Conservation (phyloP, 306 rosid species). For the Lithocarpus polystachyus region DNA sequence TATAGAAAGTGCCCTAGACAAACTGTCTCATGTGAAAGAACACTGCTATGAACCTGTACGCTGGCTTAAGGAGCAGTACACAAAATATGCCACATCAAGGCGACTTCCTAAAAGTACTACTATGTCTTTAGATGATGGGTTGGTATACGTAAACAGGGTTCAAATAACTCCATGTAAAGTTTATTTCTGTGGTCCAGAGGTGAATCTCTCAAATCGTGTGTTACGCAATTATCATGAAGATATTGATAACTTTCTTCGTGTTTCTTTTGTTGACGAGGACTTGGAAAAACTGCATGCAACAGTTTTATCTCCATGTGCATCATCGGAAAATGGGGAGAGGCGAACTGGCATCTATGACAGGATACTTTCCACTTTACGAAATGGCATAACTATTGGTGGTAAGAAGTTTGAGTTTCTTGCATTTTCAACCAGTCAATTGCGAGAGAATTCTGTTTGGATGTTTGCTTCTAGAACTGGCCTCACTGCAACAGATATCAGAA, state of each 20-base stretch:
- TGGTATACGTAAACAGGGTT: constrained; percentile 37
- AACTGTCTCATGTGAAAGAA: constrained; percentile 29
- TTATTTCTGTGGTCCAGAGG: constrained; percentile 43
- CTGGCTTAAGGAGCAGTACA: constrained; percentile 36
- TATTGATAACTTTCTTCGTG: constrained; percentile 39
- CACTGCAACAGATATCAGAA: constrained; percentile 29
- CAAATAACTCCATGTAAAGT: constrained; percentile 39
- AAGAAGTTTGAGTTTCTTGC: constrained; percentile 49
- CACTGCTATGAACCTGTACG: constrained; percentile 40
- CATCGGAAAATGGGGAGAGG: not conserved
- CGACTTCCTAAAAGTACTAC: constrained; percentile 23
- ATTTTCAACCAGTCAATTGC: constrained; percentile 30
- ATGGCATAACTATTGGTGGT: constrained; percentile 39
- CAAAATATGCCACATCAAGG: not conserved
- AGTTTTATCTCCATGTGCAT: constrained; percentile 19
- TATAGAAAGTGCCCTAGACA: constrained; percentile 38
- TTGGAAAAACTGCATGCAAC: constrained; percentile 22
- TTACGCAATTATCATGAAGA: constrained; percentile 29
- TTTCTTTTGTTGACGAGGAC: constrained; percentile 49
- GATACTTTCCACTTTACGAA: constrained; percentile 20
- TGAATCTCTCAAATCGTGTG: constrained; percentile 40
- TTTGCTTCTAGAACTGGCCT: constrained; percentile 42
- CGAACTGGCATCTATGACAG: constrained; percentile 27
- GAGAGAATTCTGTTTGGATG: constrained; percentile 42
- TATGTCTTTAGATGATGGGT: constrained; percentile 31